Percentiles rank a stretch among this genome's conserved stretches.
These are phyloP conservation scores for Myxozyma mucilagina DNA, from an alignment of 805 yeast species.

Conservation along the genomic window DNA sequence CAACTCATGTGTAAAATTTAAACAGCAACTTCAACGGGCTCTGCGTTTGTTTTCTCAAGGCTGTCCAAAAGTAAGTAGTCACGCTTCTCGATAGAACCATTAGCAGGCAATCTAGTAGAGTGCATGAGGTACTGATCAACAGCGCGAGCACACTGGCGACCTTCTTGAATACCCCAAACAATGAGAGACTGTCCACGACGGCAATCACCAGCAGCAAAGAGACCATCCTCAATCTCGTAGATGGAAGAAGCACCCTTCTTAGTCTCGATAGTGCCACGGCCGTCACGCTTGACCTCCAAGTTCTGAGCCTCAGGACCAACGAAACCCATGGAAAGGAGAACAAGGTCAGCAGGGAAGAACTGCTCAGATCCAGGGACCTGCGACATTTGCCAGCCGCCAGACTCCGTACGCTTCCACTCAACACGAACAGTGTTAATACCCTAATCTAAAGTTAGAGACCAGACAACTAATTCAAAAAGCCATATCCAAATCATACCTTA, in stretches of 20 bases:
- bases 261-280: slow-evolving; percentile 78
- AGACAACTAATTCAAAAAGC: not conserved
- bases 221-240: slow-evolving; percentile 68
- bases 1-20: not conserved
- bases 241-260: slow-evolving; percentile 54
- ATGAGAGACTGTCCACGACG: slow-evolving; percentile 97
- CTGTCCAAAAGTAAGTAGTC: slow-evolving; percentile 51
- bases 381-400: slow-evolving; percentile 99
- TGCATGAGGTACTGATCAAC: slow-evolving; percentile 82
- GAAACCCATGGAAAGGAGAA: slow-evolving; percentile 94
- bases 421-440: slow-evolving; percentile 96
- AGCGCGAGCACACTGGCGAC: slow-evolving; percentile 96
- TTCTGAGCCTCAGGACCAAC: slow-evolving; percentile 91
- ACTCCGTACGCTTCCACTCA: slow-evolving; percentile 94
- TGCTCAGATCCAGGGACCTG: slow-evolving; percentile 95
- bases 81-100: slow-evolving; percentile 88
- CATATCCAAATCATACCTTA: slow-evolving; percentile 41
- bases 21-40: slow-evolving; percentile 24
- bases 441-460: slow-evolving; percentile 1
- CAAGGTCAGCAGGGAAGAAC: slow-evolving; percentile 91
- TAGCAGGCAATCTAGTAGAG: slow-evolving; percentile 81
- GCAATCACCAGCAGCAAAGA: slow-evolving; percentile 97
- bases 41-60: slow-evolving; percentile 7
- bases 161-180: slow-evolving; percentile 99
- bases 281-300: slow-evolving; percentile 63